These are phyloP conservation scores for Microbotryum scabiosae DNA, from an alignment of 1,284 basidiomycete species.

Conservation along the genomic window DNA sequence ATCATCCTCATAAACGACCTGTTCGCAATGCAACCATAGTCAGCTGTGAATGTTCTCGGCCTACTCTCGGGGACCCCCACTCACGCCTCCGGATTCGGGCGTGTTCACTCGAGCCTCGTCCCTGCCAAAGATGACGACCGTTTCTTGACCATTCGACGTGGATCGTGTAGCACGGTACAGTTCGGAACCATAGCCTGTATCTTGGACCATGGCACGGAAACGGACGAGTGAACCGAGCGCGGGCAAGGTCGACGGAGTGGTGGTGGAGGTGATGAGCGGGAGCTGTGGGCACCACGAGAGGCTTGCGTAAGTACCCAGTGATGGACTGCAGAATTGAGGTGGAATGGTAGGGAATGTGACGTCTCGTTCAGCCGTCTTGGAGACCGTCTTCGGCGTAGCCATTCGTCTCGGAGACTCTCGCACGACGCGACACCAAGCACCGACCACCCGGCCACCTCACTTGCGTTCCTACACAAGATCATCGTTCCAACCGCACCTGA, in stretches of 20 bases:
- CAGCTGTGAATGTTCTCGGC: no score
- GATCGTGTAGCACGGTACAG: slow-evolving; percentile 31
- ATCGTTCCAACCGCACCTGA: no score
- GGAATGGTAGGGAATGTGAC: no score
- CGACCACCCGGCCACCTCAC: no score
- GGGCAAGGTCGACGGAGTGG: slow-evolving; percentile 6
- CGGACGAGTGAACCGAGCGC: slow-evolving; percentile 31
- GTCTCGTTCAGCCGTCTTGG: no score
- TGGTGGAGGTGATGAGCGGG: slow-evolving; percentile 11
- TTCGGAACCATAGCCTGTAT: slow-evolving; percentile 39
- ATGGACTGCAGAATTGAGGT: no score
- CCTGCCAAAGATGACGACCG: slow-evolving; percentile 26
- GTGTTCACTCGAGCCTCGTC: slow-evolving; percentile 30
- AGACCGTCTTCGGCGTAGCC: no score
- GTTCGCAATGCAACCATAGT: background rate
- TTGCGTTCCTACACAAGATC: no score
- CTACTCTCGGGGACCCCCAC: no score
- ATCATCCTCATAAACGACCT: slow-evolving; percentile 7
- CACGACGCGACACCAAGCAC: no score
- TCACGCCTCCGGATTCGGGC: background rate
- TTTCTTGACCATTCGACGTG: slow-evolving; percentile 12
- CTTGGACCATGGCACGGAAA: slow-evolving; percentile 41
- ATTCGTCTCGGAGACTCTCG: no score
- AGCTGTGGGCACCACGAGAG: slow-evolving; percentile 6
- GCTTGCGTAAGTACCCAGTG: no score